Evolutionary conservation across 805 yeast species (phyloP), one percentile per base, ranked within the genome.

Genomic region (Limtongia smithiae): DNA sequence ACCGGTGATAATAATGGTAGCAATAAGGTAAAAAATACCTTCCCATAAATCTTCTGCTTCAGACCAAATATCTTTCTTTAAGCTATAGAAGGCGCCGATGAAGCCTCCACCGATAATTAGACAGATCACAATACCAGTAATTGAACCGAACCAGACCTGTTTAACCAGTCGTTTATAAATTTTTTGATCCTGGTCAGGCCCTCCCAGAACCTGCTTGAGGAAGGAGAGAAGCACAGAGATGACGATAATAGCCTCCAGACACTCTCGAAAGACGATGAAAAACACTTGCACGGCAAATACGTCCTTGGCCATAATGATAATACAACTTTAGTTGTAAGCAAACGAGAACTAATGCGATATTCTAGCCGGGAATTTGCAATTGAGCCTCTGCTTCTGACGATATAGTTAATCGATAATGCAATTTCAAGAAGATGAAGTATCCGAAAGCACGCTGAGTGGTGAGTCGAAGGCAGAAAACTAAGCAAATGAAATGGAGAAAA

Each of bases 31-130:
- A 67, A 91, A 89, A 48, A 87, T 76, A 73, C 97, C 97, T 77
- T 91, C 98, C 97, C 97, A 91, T 49, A 91, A 68, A 67, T 91
- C 97, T 68, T 91, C 98, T n/a, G 95, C 80, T 11, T 68, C 65
- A 44, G 90, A 75, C 85, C 96, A 91, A 58, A 91, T 78, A 76
- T 91, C 94, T 48, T 78, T 78, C 55, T 83, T 82, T 41, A 85
- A 74, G 36, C 85, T 70, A 67, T 91, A 91, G 72, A 86, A 91
- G 20, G 89, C 89, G 68, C 95, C 98, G 66, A 91, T 90, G 71
- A 91, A 89, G 49, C 88, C 95, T 70, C 85, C 83, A 68, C 98
- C 98, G 56, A 91, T 73, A 50, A 80, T 75, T 41, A 91, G 62
- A 82, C 97, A 91, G 44, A 87, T 69, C 32, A 85, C 57, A 22